Evolutionary conservation across 495 filamentous ascomycete genomes (phyloP).

Genomic region (Daldinia bambusicola): DNA sequence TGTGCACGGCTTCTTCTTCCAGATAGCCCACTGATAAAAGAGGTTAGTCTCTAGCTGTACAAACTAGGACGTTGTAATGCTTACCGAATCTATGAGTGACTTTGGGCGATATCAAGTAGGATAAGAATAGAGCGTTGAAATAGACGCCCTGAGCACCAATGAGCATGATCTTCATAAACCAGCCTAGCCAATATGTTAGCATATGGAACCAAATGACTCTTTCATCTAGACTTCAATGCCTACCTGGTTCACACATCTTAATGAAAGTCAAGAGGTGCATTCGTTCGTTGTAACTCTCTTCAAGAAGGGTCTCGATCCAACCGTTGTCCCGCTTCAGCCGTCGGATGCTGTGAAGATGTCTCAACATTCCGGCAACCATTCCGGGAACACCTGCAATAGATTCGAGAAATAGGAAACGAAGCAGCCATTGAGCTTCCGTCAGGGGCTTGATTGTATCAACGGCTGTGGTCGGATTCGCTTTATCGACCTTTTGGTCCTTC

Average conservation of each 20-base stretch:
- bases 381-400: constrained; percentile 94
- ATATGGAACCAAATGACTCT: constrained; percentile 71
- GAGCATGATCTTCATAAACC: constrained; percentile 89
- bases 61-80: constrained; percentile 73
- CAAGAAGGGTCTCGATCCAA: constrained; percentile 96
- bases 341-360: constrained; percentile 85
- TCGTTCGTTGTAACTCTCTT: constrained; percentile 94
- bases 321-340: constrained; percentile 92
- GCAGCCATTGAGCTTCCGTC: constrained; percentile 66
- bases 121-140: constrained; percentile 92
- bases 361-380: constrained; percentile 94
- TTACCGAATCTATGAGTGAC: constrained; percentile 85
- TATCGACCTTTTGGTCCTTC: constrained; percentile 57
- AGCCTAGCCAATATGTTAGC: constrained; percentile 59
- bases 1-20: constrained; percentile 96
- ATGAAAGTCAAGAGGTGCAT: constrained; percentile 97
- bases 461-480: constrained; percentile 57
- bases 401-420: constrained; percentile 91
- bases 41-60: constrained; percentile 76
- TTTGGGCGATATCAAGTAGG: constrained; percentile 87
- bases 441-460: constrained; percentile 56
- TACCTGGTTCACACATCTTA: constrained; percentile 85
- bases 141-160: constrained; percentile 86
- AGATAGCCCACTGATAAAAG: constrained; percentile 82
- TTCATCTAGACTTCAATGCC: constrained; percentile 34